Base-by-base conservation (phyloP, 495 filamentous ascomycete species). In the Hypoxylon subgilvum region DNA sequence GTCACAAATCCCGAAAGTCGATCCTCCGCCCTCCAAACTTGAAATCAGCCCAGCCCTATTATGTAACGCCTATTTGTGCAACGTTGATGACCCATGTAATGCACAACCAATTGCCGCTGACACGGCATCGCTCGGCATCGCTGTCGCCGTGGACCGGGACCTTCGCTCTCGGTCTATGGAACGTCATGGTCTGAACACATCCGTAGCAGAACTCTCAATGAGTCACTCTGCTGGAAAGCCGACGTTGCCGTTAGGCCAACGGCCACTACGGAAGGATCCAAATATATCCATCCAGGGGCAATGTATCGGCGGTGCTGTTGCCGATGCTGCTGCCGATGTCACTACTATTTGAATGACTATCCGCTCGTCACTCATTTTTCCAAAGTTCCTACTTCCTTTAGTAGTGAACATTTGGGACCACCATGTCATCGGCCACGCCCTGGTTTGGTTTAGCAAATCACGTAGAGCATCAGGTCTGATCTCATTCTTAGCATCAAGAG, bases 91-190 rank as follows among this genome's bases (percentile, higher is more conserved):
- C 7, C 14, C 17, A n/a, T n/a, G n/a, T 9, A 40, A 39, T 44
- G 18, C 16, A 3, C 18, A 48, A 44, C 28, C 59, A 57, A 56
- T 57, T 41, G 44, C 44, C 54, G 44, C 45, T 31, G 38, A 41
- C 32, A 51, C 60, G 61, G 61, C 30, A 23, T 51, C 50, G 50
- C 28, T 64, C 61, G 61, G 61, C 17, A 64, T 64, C 54, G 44
- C 50, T 59, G 40, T 59, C 54, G 54, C 54, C 54, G 50, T 30
- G 13, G 46, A 19, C 19, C 61, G 61, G 38, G 49, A 46, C 44
- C 18, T 38, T 0, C 45, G 28, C 13, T 39, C 32, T 58, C 32
- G 48, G 47, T 18, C 27, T 31, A 39, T 52, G 28, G 22, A 42
- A 21, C 45, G 9, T 46, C 43, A 23, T 22, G 18, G 25, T 28